Evolutionary conservation across 495 filamentous ascomycete genomes (phyloP), one percentile per base, ranked within the genome.

Genomic region (Annulohypoxylon bovei): DNA sequence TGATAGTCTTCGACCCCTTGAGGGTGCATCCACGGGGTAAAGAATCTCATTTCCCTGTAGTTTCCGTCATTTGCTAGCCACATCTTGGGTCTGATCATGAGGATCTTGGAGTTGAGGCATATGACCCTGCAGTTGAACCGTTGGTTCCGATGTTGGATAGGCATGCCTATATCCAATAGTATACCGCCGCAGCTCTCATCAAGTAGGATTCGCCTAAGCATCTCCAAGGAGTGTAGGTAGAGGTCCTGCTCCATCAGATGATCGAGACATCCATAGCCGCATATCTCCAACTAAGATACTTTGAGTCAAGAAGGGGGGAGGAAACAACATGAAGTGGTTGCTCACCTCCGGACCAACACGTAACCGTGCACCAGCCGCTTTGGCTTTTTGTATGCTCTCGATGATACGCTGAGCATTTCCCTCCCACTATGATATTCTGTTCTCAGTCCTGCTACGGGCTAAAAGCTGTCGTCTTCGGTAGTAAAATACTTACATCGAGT

Each of bases 41-140:
- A 96, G 77, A 90, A 89, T 7, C 91, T 78, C 83, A 87, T 89
- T 74, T 94, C 91, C 2, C 88, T 76, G 68, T 89, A 92, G 63
- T 91, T 89, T 14, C 91, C 91, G 81, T 93, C 91, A 59, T 92
- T 91, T 50, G 94, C 93, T 14, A 97, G 87, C 74, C 83, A 93
- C 76, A 95, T 84, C 79, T 97, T 97, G 0, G 93, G 94, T 16
- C 93, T 84, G 62, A 97, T 92, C 42, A 92, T 80, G 40, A 92
- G 76, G 27, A 94, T 90, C 79, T 88, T 88, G 25, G 85, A 81
- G 70, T 93, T 87, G 63, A 89, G 84, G 72, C 81, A 83, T 57
- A 95, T 88, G 18, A 92, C 83, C 3, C 93, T 84, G 70, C 89
- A 91, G 71, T 97, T 97, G 78, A 90, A 95, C 55, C 87, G 81